phyloP scores from a whole-genome alignment of 306 rosid genomes.

The Quillaja saponaria region DNA sequence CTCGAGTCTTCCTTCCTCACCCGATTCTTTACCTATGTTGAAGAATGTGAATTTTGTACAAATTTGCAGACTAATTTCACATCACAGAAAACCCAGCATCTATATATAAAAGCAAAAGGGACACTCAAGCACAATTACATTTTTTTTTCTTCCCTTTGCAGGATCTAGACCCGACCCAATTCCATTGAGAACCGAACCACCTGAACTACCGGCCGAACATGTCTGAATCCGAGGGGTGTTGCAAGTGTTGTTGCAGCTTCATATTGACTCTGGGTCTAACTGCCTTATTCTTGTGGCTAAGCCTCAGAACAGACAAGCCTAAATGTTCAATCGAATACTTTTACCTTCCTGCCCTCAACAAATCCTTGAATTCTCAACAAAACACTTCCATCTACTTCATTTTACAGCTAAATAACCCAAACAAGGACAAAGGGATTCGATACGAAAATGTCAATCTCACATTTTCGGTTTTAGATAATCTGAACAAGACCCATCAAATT shows the following conservation, averaged over 20 bases:
- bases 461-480: constrained; percentile 16
- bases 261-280: constrained; percentile 36
- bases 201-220: neutral
- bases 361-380: constrained; percentile 33
- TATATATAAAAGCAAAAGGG: no score
- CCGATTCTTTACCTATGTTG: no score
- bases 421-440: constrained; percentile 71
- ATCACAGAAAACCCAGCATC: no score
- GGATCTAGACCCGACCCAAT: no score
- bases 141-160: no score
- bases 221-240: constrained; percentile 18
- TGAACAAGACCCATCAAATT: constrained; percentile 24
- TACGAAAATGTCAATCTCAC: constrained; percentile 56
- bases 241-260: constrained; percentile 37
- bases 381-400: constrained; percentile 43
- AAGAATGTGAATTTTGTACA: no score
- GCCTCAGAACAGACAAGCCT: constrained; percentile 58
- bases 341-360: constrained; percentile 73
- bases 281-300: constrained; percentile 49
- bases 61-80: no score
- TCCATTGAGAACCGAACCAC: no score
- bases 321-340: constrained; percentile 41
- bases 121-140: no score
- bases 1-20: neutral
- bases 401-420: constrained; percentile 45